Conservation (phyloP, 2,329 filamentous ascomycete genomes). For the Hypoxylon sp. region DNA sequence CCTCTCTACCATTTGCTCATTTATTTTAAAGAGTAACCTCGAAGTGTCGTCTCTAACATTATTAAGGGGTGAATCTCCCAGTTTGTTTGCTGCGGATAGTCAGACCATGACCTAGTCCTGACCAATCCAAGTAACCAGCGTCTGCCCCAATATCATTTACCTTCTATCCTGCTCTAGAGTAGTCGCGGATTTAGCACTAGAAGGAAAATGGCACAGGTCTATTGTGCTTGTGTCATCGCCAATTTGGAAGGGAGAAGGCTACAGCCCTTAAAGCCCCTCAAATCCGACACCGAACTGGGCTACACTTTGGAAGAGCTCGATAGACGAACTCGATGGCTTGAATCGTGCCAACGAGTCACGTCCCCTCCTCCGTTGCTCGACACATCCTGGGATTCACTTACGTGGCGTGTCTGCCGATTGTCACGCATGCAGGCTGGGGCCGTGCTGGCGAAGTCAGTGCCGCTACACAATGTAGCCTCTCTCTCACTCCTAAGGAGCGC, state of each 20-base stretch:
- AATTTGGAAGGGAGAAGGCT: conserved; percentile 46
- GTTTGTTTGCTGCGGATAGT: conserved; percentile 6
- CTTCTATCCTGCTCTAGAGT: conserved; percentile 1
- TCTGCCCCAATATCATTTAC: neutral
- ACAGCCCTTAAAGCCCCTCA: conserved; percentile 5
- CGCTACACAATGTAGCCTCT: conserved; percentile 29
- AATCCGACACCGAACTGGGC: neutral
- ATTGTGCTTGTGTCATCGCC: conserved; percentile 47
- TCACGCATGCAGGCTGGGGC: neutral
- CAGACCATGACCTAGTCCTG: neutral
- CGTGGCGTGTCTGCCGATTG: conserved; percentile 45
- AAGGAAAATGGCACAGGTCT: conserved; percentile 40
- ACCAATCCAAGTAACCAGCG: neutral
- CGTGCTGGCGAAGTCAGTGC: conserved; percentile 1
- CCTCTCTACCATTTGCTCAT: conserved; percentile 12
- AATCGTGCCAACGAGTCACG: conserved; percentile 31
- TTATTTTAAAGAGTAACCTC: conserved; percentile 3
- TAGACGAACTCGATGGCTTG: conserved; percentile 44
- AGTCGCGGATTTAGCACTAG: neutral
- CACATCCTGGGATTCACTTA: conserved; percentile 49
- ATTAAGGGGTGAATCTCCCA: conserved; percentile 27
- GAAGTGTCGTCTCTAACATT: conserved; percentile 7
- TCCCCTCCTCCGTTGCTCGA: conserved; percentile 48
- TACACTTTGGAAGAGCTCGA: conserved; percentile 44
- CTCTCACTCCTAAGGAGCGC: conserved; percentile 36